These are phyloP conservation scores for Yarrowia sp. DNA, from an alignment of 805 yeast genomes.

Conservation along the genomic window DNA sequence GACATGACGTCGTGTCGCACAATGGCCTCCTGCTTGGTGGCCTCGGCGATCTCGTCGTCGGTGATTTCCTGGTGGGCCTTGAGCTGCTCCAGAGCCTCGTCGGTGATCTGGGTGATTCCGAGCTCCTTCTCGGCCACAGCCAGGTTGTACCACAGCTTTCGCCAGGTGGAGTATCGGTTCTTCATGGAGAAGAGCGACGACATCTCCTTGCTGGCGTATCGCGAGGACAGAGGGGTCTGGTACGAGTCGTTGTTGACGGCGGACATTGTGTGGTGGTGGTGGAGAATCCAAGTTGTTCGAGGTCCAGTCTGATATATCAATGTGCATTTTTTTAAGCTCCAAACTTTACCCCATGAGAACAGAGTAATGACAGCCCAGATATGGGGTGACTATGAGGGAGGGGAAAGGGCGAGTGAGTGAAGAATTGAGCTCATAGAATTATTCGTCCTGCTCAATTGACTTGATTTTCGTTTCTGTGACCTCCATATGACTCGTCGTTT, in stretches of 20 bases:
- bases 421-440: background rate
- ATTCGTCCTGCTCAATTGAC: background rate
- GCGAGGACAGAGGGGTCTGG: conserved; percentile 90
- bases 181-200: conserved; percentile 87
- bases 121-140: conserved; percentile 95
- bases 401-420: background rate
- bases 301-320: background rate
- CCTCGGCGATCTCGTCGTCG: conserved; percentile 89
- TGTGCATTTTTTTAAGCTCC: conserved; percentile 34
- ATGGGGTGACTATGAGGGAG: background rate
- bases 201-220: conserved; percentile 99
- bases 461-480: too few relatives aligned
- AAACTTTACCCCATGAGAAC: conserved; percentile 18
- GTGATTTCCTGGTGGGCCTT: conserved; percentile 76
- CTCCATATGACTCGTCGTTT: too few relatives aligned
- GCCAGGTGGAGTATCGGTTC: conserved; percentile 97
- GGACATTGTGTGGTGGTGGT: conserved; percentile 26
- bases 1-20: conserved; percentile 99
- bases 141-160: conserved; percentile 93
- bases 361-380: conserved; percentile 3
- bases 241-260: conserved; percentile 66
- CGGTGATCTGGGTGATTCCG: conserved; percentile 83
- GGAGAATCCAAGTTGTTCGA: background rate
- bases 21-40: conserved; percentile 92
- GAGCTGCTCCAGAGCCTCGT: conserved; percentile 92